Conservation (phyloP, 495 filamentous ascomycete genomes). For the Daldinia caldariorum region DNA sequence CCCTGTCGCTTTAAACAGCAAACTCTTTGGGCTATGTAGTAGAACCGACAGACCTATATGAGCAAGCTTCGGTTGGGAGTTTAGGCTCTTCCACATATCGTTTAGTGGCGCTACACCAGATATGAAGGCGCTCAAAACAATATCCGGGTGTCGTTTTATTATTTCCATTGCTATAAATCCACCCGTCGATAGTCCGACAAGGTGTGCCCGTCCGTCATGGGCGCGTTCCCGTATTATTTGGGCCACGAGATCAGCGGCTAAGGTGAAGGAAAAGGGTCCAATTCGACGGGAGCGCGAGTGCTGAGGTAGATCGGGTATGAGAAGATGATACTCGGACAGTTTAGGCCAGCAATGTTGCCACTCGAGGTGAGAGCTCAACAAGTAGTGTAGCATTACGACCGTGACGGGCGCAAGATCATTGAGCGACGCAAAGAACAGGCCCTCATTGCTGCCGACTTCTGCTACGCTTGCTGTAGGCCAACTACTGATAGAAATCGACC, state of each 20-base stretch:
- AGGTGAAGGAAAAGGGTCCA: conserved; percentile 38
- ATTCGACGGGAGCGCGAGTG: conserved; percentile 44
- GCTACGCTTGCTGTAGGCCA: conserved; percentile 26
- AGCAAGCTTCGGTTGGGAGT: conserved; percentile 27
- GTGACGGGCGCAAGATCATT: conserved; percentile 41
- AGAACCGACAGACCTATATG: conserved; percentile 31
- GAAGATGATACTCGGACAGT: conserved; percentile 49
- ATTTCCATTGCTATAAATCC: conserved; percentile 45
- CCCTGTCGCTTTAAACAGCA: conserved; percentile 28
- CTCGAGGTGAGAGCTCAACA: conserved; percentile 50
- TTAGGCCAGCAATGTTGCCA: conserved; percentile 46
- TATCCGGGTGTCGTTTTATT: conserved; percentile 42
- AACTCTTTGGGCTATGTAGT: conserved; percentile 31
- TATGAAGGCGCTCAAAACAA: conserved; percentile 41
- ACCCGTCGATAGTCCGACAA: conserved; percentile 50
- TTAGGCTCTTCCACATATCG: conserved; percentile 61
- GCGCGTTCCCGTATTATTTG: conserved; percentile 47
- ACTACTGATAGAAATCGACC: conserved; percentile 37
- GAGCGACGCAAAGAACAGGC: conserved; percentile 34
- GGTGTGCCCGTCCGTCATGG: conserved; percentile 42
- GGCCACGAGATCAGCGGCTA: conserved; percentile 44
- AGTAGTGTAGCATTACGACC: conserved; percentile 50
- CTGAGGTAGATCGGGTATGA: conserved; percentile 48
- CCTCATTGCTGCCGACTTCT: conserved; percentile 10
- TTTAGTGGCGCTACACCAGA: conserved; percentile 45